Evolutionary conservation across 306 rosid genomes (phyloP).

Genomic region (Malus sylvestris): DNA sequence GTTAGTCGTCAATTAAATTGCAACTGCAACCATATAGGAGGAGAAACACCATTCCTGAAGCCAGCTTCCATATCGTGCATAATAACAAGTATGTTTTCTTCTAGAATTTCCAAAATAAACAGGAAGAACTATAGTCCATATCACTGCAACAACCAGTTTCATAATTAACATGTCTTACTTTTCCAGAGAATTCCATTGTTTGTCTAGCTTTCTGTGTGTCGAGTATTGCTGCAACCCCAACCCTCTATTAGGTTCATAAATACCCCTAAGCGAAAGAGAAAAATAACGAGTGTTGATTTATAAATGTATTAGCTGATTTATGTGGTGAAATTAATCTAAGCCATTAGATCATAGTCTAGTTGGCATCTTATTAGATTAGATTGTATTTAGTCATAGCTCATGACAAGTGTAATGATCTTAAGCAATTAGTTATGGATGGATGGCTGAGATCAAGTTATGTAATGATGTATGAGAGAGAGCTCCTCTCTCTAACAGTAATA

Average conservation of each 20-base stretch:
- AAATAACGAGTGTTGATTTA: too few relatives aligned
- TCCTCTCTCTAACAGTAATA: too few relatives aligned
- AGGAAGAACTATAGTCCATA: slow-evolving; percentile 84
- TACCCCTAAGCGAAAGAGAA: too few relatives aligned
- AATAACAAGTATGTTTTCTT: slow-evolving; percentile 73
- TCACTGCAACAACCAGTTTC: slow-evolving; percentile 59
- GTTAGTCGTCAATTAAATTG: slow-evolving; percentile 56
- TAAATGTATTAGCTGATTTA: too few relatives aligned
- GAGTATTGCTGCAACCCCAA: slow-evolving; percentile 54
- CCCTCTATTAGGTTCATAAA: neutral
- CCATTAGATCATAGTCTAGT: too few relatives aligned
- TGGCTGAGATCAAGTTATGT: too few relatives aligned
- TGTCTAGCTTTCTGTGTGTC: slow-evolving; percentile 86
- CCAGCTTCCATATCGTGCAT: slow-evolving; percentile 60
- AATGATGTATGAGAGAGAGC: too few relatives aligned
- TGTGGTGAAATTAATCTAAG: too few relatives aligned
- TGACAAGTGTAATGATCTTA: too few relatives aligned
- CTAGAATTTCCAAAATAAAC: slow-evolving; percentile 75
- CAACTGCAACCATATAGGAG: slow-evolving; percentile 85
- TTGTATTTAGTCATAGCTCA: too few relatives aligned
- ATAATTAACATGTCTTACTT: slow-evolving; percentile 36
- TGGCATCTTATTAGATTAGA: too few relatives aligned
- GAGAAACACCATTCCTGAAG: slow-evolving; percentile 79
- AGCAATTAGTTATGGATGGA: too few relatives aligned
- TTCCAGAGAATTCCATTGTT: slow-evolving; percentile 60